Conservation (phyloP, 371 early-diverging fungal genomes). For the Mucor irregularis region DNA sequence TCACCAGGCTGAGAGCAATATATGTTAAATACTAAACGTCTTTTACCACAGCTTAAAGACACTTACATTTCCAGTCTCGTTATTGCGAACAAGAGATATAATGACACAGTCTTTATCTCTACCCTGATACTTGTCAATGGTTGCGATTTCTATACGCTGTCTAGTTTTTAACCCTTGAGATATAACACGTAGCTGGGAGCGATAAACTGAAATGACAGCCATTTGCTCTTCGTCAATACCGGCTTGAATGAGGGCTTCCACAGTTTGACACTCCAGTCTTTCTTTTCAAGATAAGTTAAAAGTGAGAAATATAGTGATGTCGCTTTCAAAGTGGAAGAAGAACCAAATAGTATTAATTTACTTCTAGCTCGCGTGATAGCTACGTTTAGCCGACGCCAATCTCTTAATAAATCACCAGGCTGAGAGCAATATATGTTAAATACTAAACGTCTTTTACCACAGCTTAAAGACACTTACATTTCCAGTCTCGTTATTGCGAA, state of each 20-base stretch:
- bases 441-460: too few species aligned
- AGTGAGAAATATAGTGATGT: conserved; percentile 58
- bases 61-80: conserved; percentile 59
- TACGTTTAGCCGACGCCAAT: conserved; percentile 97
- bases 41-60: too few species aligned
- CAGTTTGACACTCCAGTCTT: conserved; percentile 53
- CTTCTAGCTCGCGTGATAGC: conserved; percentile 93
- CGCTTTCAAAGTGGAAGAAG: conserved; percentile 60
- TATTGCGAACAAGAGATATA: conserved; percentile 88
- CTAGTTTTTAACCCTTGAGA: conserved; percentile 34
- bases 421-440: conserved; percentile 18
- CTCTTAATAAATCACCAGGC: conserved; percentile 86
- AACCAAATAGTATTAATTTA: conserved; percentile 93
- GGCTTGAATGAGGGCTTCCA: conserved; percentile 51
- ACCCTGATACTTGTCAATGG: conserved; percentile 94
- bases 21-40: background rate
- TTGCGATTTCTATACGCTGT: conserved; percentile 66
- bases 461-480: conserved; percentile 44
- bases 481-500: conserved; percentile 74
- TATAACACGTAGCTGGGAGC: conserved; percentile 80
- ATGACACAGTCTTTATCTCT: conserved; percentile 90
- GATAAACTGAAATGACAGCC: conserved; percentile 86
- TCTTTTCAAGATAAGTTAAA: conserved; percentile 48
- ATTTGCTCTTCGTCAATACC: conserved; percentile 70
- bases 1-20: conserved; percentile 76